Evolutionary conservation across 345 rosid genomes (phyloP), one percentile per base, ranked within the genome.

Genomic region (Euphorbia lathyris): DNA sequence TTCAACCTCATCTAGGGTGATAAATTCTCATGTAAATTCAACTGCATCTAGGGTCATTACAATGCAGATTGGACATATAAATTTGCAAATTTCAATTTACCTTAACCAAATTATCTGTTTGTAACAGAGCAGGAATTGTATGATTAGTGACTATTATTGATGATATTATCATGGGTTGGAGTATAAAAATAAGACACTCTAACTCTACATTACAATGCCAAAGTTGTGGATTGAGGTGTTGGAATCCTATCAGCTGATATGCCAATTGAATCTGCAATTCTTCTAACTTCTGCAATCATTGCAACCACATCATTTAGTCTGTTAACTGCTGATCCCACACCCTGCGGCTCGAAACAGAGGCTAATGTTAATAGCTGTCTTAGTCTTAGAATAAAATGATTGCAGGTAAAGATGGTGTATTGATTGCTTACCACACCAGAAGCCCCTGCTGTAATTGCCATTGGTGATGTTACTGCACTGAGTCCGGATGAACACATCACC

Each of bases 381-480:
- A 10, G 6, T 25, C 1, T 2, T 64, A 29, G 29, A 27, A 65
- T 11, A 20, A 56, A 61, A 58, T 60, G 12, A 20, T 55, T 20
- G 4, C 53, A 36, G 51, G 22, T 1, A 27, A 25, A 0, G 19
- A 59, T 42, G 40, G 29, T 53, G 34, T 16, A 47, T 17, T 2
- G 19, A 50, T 34, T 58, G 57, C 86, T 20, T 79, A 87, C 91
- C 89, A 87, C 91, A 34, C 89, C 89, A 0, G 87, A 78, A 17
- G 89, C 91, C 38, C 89, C 89, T 0, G 87, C 87, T 16, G 87
- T 68, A 62, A 87, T 83, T 29, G 91, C 91, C 91, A 87, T 73
- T n/a, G 91, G 91, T 19, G 89, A 87, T 0, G 91, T 87, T 40
- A 85, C 91, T 4, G 85, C 79, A 71, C 86, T 83, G 9, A 87